Evolutionary conservation across 2,329 filamentous ascomycete species (phyloP).

Genomic region (Aureobasidium sp.): DNA sequence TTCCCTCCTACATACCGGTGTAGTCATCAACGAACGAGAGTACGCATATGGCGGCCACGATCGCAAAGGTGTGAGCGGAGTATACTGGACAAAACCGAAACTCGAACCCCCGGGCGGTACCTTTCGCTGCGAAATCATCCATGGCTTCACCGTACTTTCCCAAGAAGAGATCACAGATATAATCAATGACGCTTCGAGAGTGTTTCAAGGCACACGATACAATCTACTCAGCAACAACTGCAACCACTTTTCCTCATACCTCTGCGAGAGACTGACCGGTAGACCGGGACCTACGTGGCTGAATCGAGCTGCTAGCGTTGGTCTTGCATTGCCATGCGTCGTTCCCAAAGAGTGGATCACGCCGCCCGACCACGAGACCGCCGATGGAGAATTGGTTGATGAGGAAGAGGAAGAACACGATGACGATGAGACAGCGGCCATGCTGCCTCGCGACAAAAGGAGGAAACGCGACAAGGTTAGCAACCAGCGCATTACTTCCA

Average conservation of each 20-base stretch:
- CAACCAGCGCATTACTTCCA: constrained; percentile 18
- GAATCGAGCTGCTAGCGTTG: constrained; percentile 76
- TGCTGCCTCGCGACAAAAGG: constrained; percentile 22
- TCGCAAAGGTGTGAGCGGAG: constrained; percentile 59
- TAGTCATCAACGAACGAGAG: constrained; percentile 71
- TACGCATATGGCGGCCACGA: constrained; percentile 83
- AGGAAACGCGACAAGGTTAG: constrained; percentile 18
- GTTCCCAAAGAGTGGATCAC: constrained; percentile 76
- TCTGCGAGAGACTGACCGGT: constrained; percentile 65
- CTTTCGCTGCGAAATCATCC: constrained; percentile 65
- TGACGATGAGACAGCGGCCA: constrained; percentile 44
- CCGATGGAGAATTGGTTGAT: constrained; percentile 60
- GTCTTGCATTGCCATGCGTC: constrained; percentile 70
- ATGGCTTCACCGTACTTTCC: constrained; percentile 66
- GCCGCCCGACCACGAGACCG: constrained; percentile 65
- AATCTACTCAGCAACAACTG: constrained; percentile 79
- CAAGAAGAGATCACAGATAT: constrained; percentile 62
- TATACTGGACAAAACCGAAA: constrained; percentile 68
- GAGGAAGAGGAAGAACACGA: constrained; percentile 47
- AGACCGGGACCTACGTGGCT: constrained; percentile 64
- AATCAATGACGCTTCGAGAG: constrained; percentile 55
- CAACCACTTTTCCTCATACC: constrained; percentile 76
- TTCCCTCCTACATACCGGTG: constrained; percentile 71
- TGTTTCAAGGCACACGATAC: constrained; percentile 68
- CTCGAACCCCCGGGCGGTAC: constrained; percentile 68